A percentile compares a stretch with the other conserved stretches of the same genome.
These are phyloP conservation scores for Ogataea polymorpha DNA, from an alignment of 805 yeast genomes.

Conservation along the genomic window DNA sequence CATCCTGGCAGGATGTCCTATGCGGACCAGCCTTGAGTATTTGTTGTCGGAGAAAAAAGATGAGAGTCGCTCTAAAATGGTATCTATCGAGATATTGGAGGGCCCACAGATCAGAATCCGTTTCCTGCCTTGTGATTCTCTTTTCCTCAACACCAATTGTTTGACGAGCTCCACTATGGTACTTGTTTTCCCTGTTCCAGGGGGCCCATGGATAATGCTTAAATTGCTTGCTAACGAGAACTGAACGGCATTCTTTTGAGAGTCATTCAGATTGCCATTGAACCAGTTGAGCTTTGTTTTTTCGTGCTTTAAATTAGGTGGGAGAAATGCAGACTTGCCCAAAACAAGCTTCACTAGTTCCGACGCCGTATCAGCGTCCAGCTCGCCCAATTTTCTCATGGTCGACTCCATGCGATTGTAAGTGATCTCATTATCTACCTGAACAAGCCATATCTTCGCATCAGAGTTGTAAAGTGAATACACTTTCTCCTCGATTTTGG, in stretches of 20 bases:
- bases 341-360: slow-evolving; percentile 44
- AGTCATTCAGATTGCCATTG: slow-evolving; percentile 51
- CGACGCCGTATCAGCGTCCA: slow-evolving; percentile 34
- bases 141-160: slow-evolving; percentile 49
- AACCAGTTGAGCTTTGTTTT: slow-evolving; percentile 31
- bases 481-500: slow-evolving; percentile 47
- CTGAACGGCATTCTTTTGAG: slow-evolving; percentile 71
- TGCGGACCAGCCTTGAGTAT: slow-evolving; percentile 54
- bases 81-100: slow-evolving; percentile 89
- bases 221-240: slow-evolving; percentile 60
- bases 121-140: slow-evolving; percentile 15
- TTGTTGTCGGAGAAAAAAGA: slow-evolving; percentile 38
- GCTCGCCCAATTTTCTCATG: slow-evolving; percentile 59
- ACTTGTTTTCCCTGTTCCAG: slow-evolving; percentile 83
- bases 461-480: slow-evolving; percentile 43
- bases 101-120: slow-evolving; percentile 89
- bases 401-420: slow-evolving; percentile 78
- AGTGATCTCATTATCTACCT: slow-evolving; percentile 65
- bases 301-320: slow-evolving; percentile 21
- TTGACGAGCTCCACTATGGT: slow-evolving; percentile 79
- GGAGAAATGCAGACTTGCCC: slow-evolving; percentile 39
- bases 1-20: slow-evolving; percentile 93
- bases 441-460: slow-evolving; percentile 61
- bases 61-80: slow-evolving; percentile 73
- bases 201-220: slow-evolving; percentile 72